These are phyloP conservation scores for Clavariopsis aquatica DNA, from an alignment of 495 filamentous ascomycete species.

Conservation along the genomic window DNA sequence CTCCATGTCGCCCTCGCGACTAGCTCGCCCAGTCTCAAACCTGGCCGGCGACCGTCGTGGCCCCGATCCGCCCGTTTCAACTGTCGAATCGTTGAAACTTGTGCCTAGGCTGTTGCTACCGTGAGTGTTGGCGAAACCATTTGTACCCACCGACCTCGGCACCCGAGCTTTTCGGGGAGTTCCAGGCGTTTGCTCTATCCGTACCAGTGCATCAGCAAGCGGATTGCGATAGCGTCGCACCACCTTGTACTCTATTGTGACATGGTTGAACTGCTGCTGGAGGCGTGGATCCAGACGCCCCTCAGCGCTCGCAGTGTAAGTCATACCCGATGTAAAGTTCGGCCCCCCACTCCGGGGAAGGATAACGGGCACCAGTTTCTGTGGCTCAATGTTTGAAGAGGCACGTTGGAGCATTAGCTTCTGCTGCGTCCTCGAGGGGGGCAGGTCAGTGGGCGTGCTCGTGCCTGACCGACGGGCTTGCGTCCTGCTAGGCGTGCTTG, in stretches of 20 bases:
- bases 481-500: slow-evolving; percentile 13
- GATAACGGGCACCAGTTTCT: slow-evolving; percentile 48
- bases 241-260: slow-evolving; percentile 65
- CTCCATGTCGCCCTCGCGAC: slow-evolving; percentile 28
- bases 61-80: slow-evolving; percentile 25
- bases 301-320: slow-evolving; percentile 46
- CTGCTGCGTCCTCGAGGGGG: slow-evolving; percentile 67
- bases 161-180: slow-evolving; percentile 46
- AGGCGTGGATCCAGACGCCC: slow-evolving; percentile 50
- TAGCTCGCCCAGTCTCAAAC: slow-evolving; percentile 26
- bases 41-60: slow-evolving; percentile 33
- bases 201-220: slow-evolving; percentile 56
- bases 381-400: slow-evolving; percentile 63
- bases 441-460: slow-evolving; percentile 44
- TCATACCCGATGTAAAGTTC: slow-evolving; percentile 43
- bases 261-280: slow-evolving; percentile 60
- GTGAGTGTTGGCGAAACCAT: slow-evolving; percentile 26
- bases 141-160: slow-evolving; percentile 38
- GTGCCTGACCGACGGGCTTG: slow-evolving; percentile 34
- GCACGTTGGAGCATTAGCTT: slow-evolving; percentile 71
- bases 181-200: slow-evolving; percentile 55
- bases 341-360: slow-evolving; percentile 45
- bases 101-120: slow-evolving; percentile 30
- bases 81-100: slow-evolving; percentile 28
- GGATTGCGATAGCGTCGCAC: slow-evolving; percentile 70